Evolutionary conservation across 2,329 filamentous ascomycete species (phyloP), one percentile per base, ranked within the genome.

Genomic region (Monosporascus sp.): DNA sequence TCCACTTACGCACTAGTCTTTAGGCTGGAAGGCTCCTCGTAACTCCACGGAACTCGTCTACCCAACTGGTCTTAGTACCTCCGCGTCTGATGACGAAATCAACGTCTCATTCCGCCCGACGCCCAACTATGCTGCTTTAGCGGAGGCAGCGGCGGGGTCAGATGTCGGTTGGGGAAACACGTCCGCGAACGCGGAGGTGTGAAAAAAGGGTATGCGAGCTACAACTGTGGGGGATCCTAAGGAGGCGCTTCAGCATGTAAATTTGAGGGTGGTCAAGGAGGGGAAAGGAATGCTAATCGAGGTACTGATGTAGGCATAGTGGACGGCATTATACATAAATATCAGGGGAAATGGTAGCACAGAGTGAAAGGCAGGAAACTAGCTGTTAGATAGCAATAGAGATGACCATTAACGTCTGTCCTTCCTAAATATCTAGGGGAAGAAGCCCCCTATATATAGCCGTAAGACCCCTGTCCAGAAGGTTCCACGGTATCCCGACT

Each of bases 11-110:
- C 41, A 25, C 6, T 37, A 31, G 27, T 44, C 5, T 20, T n/a
- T 18, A 61, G 63, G 62, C 37, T 65, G 63, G 63, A 64, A 65
- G 37, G 60, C 62, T 5, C 62, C 60, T 4, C 56, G 61, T 3
- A 59, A 63, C 35, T 65, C 62, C 0, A 55, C 61, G 7, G 27
- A 55, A n/a, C 50, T 64, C 0, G 60, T 65, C 9, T 64, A 67
- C 37, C 62, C 60, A 1, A 25, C 55, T 1, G 62, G 63, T 4
- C 54, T 62, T 3, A 62, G 44, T 11, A 53, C 46, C 1, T 48
- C 55, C 5, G 63, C 59, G 2, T 52, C 60, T 1, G 62, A 64
- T 20, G 62, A 63, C 8, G 64, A 66, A 27, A 50, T 61, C 11
- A 63, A 62, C 37, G 31, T 57, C n/a, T 65, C 63, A 5, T 65